Conservation (phyloP, 495 filamentous ascomycete genomes). For the Ramalina intermedia region DNA sequence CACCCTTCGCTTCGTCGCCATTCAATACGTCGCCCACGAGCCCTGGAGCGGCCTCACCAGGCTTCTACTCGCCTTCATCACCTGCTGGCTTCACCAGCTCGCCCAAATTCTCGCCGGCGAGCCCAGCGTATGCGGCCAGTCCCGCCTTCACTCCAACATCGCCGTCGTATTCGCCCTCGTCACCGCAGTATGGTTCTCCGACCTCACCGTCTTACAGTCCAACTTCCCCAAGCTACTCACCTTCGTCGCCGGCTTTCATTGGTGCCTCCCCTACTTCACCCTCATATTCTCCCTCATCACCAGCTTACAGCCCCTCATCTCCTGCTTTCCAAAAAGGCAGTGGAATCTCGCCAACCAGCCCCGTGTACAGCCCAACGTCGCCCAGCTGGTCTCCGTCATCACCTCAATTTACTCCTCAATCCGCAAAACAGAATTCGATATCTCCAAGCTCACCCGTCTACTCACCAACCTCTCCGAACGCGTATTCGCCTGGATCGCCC, state of each 20-base stretch:
- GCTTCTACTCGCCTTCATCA: conserved; percentile 47
- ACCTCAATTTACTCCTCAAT: conserved; percentile 42
- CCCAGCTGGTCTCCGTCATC: conserved; percentile 51
- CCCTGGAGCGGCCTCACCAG: conserved; percentile 53
- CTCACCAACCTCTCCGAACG: conserved; percentile 12
- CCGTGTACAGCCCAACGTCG: conserved; percentile 34
- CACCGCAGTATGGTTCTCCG: conserved; percentile 66
- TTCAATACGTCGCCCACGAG: conserved; percentile 58
- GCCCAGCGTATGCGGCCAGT: conserved; percentile 56
- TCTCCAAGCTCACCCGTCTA: conserved; percentile 39
- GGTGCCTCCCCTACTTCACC: conserved; percentile 32
- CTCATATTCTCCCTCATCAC: conserved; percentile 50
- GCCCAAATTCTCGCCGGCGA: conserved; percentile 47
- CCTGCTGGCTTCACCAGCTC: conserved; percentile 42
- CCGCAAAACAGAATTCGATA: conserved; percentile 24
- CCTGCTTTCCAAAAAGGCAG: conserved; percentile 30
- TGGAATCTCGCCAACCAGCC: conserved; percentile 32
- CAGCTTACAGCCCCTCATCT: conserved; percentile 48
- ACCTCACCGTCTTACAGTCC: conserved; percentile 66
- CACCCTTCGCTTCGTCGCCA: conserved; percentile 44
- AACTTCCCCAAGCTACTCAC: conserved; percentile 70
- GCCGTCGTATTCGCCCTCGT: conserved; percentile 75
- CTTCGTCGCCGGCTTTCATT: conserved; percentile 44
- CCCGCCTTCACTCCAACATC: conserved; percentile 61
- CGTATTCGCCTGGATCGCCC: conserved; percentile 8